Conservation (phyloP, 2,329 filamentous ascomycete species). For the Sarocladiaceae sp. region DNA sequence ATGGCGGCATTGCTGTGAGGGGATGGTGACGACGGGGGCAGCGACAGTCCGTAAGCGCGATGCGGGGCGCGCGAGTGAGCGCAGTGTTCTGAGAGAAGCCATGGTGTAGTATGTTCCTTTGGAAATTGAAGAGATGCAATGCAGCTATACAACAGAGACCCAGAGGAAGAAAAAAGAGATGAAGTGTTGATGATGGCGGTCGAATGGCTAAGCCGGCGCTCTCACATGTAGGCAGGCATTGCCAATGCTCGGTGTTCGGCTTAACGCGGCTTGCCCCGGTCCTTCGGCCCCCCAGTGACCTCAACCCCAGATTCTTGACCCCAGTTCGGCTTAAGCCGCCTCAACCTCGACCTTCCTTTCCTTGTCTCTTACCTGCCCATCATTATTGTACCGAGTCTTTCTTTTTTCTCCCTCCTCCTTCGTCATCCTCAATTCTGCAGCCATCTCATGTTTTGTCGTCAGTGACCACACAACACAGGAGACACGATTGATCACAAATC, state of each 20-base stretch:
- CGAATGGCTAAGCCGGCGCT: too few species aligned
- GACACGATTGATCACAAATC: neutral
- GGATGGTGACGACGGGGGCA: constrained; percentile 25
- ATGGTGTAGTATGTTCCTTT: constrained; percentile 11
- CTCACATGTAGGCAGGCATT: too few species aligned
- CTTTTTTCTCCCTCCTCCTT: constrained; percentile 1
- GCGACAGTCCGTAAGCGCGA: constrained; percentile 7
- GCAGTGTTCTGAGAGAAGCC: constrained; percentile 19
- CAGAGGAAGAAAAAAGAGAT: neutral
- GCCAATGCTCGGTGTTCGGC: too few species aligned
- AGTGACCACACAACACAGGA: too few species aligned
- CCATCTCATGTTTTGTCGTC: too few species aligned
- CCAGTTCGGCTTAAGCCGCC: constrained; percentile 13
- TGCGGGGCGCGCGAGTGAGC: constrained; percentile 24
- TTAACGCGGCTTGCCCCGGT: constrained; percentile 42
- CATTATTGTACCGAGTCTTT: neutral
- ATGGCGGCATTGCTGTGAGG: constrained; percentile 32
- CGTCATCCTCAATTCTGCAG: neutral
- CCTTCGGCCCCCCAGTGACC: constrained; percentile 6
- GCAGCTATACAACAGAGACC: neutral
- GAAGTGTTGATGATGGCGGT: neutral
- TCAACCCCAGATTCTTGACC: constrained; percentile 14
- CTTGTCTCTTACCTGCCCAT: neutral
- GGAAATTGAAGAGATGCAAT: neutral
- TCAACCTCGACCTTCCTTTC: constrained; percentile 8